These are phyloP conservation scores for Panus rudis DNA, from an alignment of 768 basidiomycete species.

Conservation along the genomic window DNA sequence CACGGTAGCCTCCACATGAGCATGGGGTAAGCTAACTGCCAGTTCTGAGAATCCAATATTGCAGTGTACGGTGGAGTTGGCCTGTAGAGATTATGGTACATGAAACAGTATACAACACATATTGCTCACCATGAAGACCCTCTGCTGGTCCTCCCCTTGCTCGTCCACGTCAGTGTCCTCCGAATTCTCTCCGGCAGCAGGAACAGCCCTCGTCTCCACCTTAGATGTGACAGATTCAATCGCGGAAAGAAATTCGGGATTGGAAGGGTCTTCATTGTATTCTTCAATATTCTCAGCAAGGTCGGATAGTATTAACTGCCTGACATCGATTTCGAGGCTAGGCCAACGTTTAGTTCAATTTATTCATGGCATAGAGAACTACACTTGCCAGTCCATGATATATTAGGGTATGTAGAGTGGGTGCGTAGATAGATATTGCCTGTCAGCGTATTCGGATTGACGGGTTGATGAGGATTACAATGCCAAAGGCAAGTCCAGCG, in stretches of 20 bases:
- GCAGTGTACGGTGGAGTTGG: constrained; percentile 66
- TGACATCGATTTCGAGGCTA: constrained; percentile 75
- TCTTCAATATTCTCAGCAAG: constrained; percentile 53
- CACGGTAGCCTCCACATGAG: constrained; percentile 45
- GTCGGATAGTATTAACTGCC: constrained; percentile 69
- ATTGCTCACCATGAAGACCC: constrained; percentile 56
- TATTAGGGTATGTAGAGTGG: too few species aligned
- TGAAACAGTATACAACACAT: background rate
- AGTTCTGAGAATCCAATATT: constrained; percentile 82
- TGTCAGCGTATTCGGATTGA: too few species aligned
- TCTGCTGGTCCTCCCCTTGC: constrained; percentile 21
- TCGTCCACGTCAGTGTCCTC: constrained; percentile 3
- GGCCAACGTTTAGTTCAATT: background rate
- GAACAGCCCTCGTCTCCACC: constrained; percentile 37
- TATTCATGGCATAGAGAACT: too few species aligned
- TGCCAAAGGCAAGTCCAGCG: too few species aligned
- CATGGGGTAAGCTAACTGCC: constrained; percentile 54
- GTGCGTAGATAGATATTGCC: too few species aligned
- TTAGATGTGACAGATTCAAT: constrained; percentile 56
- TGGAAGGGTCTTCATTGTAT: constrained; percentile 27
- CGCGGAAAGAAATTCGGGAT: constrained; percentile 34
- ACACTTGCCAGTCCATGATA: too few species aligned
- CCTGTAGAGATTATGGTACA: constrained; percentile 34
- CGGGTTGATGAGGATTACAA: too few species aligned
- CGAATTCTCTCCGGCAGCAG: background rate